These are phyloP conservation scores for Zygosaccharomyces bisporus DNA, from an alignment of 805 yeast genomes.

Conservation along the genomic window DNA sequence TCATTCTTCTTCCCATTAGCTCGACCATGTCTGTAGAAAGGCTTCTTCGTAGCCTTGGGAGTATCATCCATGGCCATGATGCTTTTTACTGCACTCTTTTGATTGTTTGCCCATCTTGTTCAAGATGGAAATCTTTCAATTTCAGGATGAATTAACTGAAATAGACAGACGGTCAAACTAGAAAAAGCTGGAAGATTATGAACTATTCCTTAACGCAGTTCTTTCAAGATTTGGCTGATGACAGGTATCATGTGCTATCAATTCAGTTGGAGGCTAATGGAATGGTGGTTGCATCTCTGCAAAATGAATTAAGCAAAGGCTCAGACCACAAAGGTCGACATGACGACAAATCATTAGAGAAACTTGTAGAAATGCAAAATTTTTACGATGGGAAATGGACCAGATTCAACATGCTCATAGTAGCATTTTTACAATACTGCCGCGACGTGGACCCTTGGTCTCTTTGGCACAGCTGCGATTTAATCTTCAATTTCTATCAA, in stretches of 20 bases:
- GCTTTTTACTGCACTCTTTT: background rate
- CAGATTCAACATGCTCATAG: constrained; percentile 47
- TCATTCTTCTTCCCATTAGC: constrained; percentile 6
- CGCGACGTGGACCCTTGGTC: constrained; percentile 54
- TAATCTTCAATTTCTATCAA: constrained; percentile 41
- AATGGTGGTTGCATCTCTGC: constrained; percentile 36
- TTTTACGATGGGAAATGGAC: constrained; percentile 26
- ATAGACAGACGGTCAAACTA: background rate
- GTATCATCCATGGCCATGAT: constrained; percentile 7
- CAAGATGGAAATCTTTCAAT: constrained; percentile 1
- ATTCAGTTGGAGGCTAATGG: constrained; percentile 34
- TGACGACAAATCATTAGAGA: constrained; percentile 18
- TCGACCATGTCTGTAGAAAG: background rate
- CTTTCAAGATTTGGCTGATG: constrained; percentile 20
- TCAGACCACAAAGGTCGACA: constrained; percentile 2
- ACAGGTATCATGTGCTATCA: constrained; percentile 24
- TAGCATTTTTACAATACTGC: constrained; percentile 46
- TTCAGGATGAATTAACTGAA: background rate
- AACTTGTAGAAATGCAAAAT: constrained; percentile 19
- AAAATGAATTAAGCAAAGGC: constrained; percentile 24
- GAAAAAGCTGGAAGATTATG: constrained; percentile 5
- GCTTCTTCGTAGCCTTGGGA: constrained; percentile 4
- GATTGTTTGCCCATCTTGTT: background rate
- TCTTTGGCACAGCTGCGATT: constrained; percentile 46
- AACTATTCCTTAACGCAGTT: constrained; percentile 19